phyloP scores from a whole-genome alignment of 306 rosid genomes.

The Heteromeles arbutifolia region DNA sequence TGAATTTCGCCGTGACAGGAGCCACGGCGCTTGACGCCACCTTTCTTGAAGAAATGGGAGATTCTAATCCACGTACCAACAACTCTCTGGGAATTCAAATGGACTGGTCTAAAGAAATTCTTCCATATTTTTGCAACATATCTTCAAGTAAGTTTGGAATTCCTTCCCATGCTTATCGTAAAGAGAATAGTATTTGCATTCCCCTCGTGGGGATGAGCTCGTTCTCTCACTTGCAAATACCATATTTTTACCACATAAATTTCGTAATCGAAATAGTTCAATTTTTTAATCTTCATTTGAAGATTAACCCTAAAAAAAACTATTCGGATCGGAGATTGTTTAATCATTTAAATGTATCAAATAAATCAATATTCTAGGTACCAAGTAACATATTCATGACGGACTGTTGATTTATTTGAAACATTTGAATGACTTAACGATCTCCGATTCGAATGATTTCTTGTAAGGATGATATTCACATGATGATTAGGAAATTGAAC shows the following conservation, averaged over 20 bases:
- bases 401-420: background rate
- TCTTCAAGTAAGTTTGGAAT: conserved; percentile 16
- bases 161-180: background rate
- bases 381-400: background rate
- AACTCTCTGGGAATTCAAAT: conserved; percentile 35
- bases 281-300: too few relatives aligned
- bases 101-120: conserved; percentile 42
- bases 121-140: conserved; percentile 26
- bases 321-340: background rate
- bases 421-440: background rate
- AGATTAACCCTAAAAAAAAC: background rate
- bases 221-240: background rate
- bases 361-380: background rate
- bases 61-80: conserved; percentile 2
- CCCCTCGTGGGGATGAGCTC: too few relatives aligned
- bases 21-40: conserved; percentile 38
- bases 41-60: conserved; percentile 28
- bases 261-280: too few relatives aligned
- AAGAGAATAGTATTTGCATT: too few relatives aligned
- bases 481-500: too few relatives aligned
- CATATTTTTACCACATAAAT: background rate
- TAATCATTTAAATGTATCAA: background rate
- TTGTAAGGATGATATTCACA: too few relatives aligned
- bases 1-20: conserved; percentile 56
- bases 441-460: background rate